Evolutionary conservation across 2,329 filamentous ascomycete species (phyloP), one percentile per base, ranked within the genome.

Genomic region (Botrytis hyacinthi): DNA sequence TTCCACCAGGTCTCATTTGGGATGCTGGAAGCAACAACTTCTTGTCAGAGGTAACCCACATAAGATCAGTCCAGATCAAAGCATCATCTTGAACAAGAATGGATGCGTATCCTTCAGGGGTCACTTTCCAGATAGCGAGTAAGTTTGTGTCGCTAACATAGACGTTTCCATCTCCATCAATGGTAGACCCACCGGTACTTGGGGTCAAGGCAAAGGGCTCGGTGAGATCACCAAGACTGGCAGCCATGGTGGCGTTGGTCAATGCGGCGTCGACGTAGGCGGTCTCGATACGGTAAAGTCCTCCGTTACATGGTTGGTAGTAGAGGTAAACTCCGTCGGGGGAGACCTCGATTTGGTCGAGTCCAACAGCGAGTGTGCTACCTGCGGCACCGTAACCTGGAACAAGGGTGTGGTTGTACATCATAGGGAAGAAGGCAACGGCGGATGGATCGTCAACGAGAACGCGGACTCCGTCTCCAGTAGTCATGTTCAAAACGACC

Each of bases 301-400:
- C 80, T 20, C 83, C 82, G 61, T 76, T 80, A 5, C 78, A 77
- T 12, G 82, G 81, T 72, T 83, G 81, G 72, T 82, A 83, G 75
- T 83, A 83, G 59, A 81, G 78, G 51, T 78, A 83, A 32, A 79
- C 75, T 3, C 80, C 81, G 62, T 83, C 80, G 1, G 82, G 82
- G 0, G 81, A 83, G 9, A 83, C 81, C 75, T 83, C 82, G n/a
- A 81, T 79, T 71, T 84, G 82, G 73, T 83, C 82, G 32, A 80
- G 79, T 37, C 80, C 79, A 66, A 81, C 75, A 73, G 78, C 79
- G 16, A 78, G 77, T 18, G 59, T 37, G 59, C 59, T 76, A 12
- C 76, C 76, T 14, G 75, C 78, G 8, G 74, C 73, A 1, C 76
- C 73, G 29, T 76, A 73, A 3, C 71, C 73, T 9, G 61, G 73